Evolutionary conservation across 257 asterid species (phyloP), one percentile per base, ranked within the genome.

Genomic region (Solanum okadae): DNA sequence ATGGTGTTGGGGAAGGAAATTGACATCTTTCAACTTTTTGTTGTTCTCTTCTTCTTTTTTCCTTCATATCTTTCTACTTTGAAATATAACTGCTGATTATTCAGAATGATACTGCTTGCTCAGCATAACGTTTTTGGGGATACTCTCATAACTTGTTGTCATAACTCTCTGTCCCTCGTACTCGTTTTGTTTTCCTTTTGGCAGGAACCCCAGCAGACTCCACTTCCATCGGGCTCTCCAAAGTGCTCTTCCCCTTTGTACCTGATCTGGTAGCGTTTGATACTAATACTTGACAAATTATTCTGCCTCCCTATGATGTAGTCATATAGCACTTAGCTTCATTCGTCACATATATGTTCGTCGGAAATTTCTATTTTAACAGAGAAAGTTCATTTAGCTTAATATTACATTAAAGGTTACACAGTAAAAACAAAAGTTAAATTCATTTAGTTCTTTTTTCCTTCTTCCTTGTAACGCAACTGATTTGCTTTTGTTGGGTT

Each of bases 151-250:
- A 12, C 22, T 23, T 12, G 59, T 76, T 77, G 11, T 40, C 42
- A 10, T 46, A 18, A 5, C 29, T 81, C 68, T 46, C 27, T 81
- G 3, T 46, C 18, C 63, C 27, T 46, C 67, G 0, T n/a, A 10
- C 34, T 84, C 34, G 25, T 33, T 59, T 25, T 85, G 37, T 25
- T 65, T 65, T 38, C 6, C 78, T 86, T 42, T 73, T 65, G 92
- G 88, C 92, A 95, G 98, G 98, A 89, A 93, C 96, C 87, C 98
- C 98, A 11, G 98, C 98, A 68, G 99, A 96, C 71, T 96, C 95
- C 88, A 90, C 98, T 49, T 95, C 98, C 79, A 89, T 96, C 88
- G 99, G 99, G 68, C 75, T 94, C 89, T 95, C 99, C 71, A 90
- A 92, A 87, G 90, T 90, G 87, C 94, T 96, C 77, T 94, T 96